Evolutionary conservation across 2,329 filamentous ascomycete genomes (phyloP).

Genomic region (Mycogone perniciosa): DNA sequence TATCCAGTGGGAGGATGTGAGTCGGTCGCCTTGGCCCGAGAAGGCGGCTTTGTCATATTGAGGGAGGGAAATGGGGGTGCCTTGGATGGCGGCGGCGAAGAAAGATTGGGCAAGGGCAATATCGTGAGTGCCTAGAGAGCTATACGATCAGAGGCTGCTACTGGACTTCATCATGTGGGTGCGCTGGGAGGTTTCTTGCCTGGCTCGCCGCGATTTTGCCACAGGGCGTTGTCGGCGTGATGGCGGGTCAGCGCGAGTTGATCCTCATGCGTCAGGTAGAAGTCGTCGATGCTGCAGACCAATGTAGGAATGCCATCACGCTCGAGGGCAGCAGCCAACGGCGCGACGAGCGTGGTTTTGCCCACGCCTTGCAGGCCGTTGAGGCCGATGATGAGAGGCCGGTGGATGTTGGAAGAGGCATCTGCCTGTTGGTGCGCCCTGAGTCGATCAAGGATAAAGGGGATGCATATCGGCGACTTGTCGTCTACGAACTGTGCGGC

Average conservation of each 20-base stretch:
- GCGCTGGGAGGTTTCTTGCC: slow-evolving; percentile 32
- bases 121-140: slow-evolving; percentile 58
- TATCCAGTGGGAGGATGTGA: slow-evolving; percentile 56
- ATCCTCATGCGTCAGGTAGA: slow-evolving; percentile 70
- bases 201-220: slow-evolving; percentile 78
- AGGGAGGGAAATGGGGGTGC: slow-evolving; percentile 54
- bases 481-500: slow-evolving; percentile 57
- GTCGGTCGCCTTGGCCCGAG: slow-evolving; percentile 69
- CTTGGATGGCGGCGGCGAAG: slow-evolving; percentile 51
- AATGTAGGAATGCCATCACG: slow-evolving; percentile 54
- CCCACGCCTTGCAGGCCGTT: slow-evolving; percentile 90
- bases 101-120: slow-evolving; percentile 56
- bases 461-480: slow-evolving; percentile 70
- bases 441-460: slow-evolving; percentile 64
- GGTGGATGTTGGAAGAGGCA: slow-evolving; percentile 8
- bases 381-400: slow-evolving; percentile 74
- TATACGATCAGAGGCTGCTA: not conserved
- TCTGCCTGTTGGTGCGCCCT: slow-evolving; percentile 35
- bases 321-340: slow-evolving; percentile 56
- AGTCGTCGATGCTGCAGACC: slow-evolving; percentile 80
- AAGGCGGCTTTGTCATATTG: slow-evolving; percentile 80
- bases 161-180: not conserved
- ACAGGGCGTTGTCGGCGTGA: slow-evolving; percentile 65
- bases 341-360: slow-evolving; percentile 78
- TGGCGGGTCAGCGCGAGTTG: slow-evolving; percentile 58